Evolutionary conservation across 371 early-diverging fungal genomes (phyloP).

Genomic region (Batkoa obscura): DNA sequence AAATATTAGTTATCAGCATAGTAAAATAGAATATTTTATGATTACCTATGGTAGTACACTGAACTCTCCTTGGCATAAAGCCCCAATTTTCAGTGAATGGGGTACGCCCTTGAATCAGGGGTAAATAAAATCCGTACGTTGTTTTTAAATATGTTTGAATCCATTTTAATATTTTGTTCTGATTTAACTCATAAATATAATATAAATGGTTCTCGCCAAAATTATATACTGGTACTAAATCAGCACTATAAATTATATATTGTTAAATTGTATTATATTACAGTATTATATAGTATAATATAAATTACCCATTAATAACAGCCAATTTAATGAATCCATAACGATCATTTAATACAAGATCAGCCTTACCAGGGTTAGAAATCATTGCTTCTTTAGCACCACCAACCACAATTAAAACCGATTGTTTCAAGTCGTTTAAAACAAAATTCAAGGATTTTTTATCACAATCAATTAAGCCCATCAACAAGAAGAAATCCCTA

Average conservation of each 20-base stretch:
- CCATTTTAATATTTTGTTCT: too few relatives aligned
- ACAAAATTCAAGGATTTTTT: constrained; percentile 48
- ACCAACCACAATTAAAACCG: constrained; percentile 55
- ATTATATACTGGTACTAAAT: constrained; percentile 47
- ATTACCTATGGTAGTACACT: too few relatives aligned
- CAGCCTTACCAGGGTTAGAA: constrained; percentile 37
- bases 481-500: constrained; percentile 42
- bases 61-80: background rate
- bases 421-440: constrained; percentile 43
- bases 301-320: constrained; percentile 32
- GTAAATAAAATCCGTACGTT: constrained; percentile 13
- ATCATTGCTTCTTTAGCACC: constrained; percentile 54
- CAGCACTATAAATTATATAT: constrained; percentile 14
- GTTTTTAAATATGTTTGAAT: constrained; percentile 7
- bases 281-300: background rate
- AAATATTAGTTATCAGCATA: background rate
- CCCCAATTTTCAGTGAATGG: constrained; percentile 16
- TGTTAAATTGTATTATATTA: background rate
- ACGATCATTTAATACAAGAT: constrained; percentile 45
- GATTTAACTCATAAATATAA: too few relatives aligned
- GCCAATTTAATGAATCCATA: constrained; percentile 66
- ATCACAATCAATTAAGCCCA: constrained; percentile 31
- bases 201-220: constrained; percentile 77
- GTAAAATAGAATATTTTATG: background rate
- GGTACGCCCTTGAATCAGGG: constrained; percentile 50